Evolutionary conservation across 2,329 filamentous ascomycete species (phyloP).

Genomic region (Nothopassalora personata): DNA sequence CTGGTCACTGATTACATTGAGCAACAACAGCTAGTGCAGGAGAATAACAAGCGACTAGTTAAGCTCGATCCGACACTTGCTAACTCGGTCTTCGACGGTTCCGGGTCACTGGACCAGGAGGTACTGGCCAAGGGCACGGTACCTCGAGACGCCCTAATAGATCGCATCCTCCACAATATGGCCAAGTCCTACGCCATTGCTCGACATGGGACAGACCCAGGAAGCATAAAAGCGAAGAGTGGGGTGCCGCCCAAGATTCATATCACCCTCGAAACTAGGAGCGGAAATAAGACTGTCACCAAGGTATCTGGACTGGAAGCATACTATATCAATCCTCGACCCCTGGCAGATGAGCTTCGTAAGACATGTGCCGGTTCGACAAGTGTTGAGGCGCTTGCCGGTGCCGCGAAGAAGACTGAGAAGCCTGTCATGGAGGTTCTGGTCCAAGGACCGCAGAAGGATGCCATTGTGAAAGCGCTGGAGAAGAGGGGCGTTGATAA

Average conservation of each 20-base stretch:
- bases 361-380: constrained; percentile 65
- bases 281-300: constrained; percentile 61
- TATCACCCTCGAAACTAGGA: constrained; percentile 58
- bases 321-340: constrained; percentile 55
- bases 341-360: constrained; percentile 60
- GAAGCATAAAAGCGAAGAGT: constrained; percentile 54
- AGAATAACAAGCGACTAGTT: constrained; percentile 57
- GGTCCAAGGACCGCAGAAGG: constrained; percentile 62
- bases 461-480: constrained; percentile 55
- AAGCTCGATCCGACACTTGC: constrained; percentile 59
- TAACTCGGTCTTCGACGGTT: constrained; percentile 54
- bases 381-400: constrained; percentile 56
- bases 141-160: constrained; percentile 56
- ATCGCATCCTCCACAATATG: constrained; percentile 53
- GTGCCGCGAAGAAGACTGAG: constrained; percentile 55
- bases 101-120: constrained; percentile 49
- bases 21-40: constrained; percentile 51
- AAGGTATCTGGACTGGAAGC: constrained; percentile 57
- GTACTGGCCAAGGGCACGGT: constrained; percentile 54
- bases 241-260: constrained; percentile 56
- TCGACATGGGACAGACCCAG: constrained; percentile 39
- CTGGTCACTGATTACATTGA: constrained; percentile 56
- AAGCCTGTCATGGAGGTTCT: constrained; percentile 62
- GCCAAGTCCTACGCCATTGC: constrained; percentile 55
- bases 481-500: constrained; percentile 53